Evolutionary conservation across 768 basidiomycete species (phyloP), one percentile per base, ranked within the genome.

Genomic region (Leccinum subtestaceum): DNA sequence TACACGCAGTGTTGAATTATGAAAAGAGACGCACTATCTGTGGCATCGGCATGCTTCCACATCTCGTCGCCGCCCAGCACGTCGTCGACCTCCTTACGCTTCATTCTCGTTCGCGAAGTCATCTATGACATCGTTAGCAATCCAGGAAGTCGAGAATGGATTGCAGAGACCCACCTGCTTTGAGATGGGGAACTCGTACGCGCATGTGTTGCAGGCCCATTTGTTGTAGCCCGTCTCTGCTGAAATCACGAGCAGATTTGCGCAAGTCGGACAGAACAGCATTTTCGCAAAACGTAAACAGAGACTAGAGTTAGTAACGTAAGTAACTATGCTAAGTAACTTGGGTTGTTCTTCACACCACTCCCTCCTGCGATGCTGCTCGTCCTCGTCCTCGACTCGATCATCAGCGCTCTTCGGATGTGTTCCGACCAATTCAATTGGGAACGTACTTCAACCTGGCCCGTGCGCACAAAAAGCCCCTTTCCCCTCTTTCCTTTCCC

Each of bases 181-280:
- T 21, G 59, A 52, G 23, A 68, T 63, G 23, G 61, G 63, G 70
- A 95, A 98, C 68, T 98, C 93, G 70, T 98, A 99, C 3, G 97
- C 88, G 70, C 97, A 98, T 1, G 89, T 87, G 65, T 91, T 91
- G 70, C 95, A 98, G 0, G 88, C 87, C 89, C 93, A 96, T 78
- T 93, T 94, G 76, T 96, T 91, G 71, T 86, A 87, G 1, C 89
- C 88, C 0, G 87, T 86, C 60, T 90, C 88, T 6, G 83, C 78
- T 5, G 88, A 90, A 52, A 93, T 86, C 48, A 89, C 81, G 15
- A 95, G 83, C 47, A 93, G 79, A 73, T 98, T 98, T 29, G 91
- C 86, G 68, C 96, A 98, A 55, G 88, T 92, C 31, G 96, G 96
- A 71, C 96, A 98, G 79, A 96, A 96, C 36, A 95, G 80, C 93